These are phyloP conservation scores for Neurospora sp. DNA, from an alignment of 495 filamentous ascomycete species.

Conservation along the genomic window DNA sequence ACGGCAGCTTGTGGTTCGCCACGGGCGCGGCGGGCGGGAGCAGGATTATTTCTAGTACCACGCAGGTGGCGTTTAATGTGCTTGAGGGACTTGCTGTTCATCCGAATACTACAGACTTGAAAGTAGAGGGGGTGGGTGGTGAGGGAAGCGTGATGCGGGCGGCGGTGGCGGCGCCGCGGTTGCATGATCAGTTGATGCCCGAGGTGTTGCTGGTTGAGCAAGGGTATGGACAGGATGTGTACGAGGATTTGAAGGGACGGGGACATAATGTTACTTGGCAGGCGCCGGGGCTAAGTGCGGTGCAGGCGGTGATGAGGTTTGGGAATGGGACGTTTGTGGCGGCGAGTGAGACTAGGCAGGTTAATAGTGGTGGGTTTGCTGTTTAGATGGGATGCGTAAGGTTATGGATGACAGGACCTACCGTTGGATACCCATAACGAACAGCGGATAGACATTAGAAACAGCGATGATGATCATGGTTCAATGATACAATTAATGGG, in stretches of 20 bases:
- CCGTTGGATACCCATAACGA: background rate
- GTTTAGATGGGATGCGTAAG: conserved; percentile 30
- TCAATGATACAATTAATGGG: background rate
- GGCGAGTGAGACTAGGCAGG: conserved; percentile 63
- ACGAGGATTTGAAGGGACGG: conserved; percentile 48
- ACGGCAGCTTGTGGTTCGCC: conserved; percentile 56
- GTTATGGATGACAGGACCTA: background rate
- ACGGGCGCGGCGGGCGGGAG: conserved; percentile 76
- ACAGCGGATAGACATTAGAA: background rate
- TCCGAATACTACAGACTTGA: background rate
- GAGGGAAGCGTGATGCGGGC: conserved; percentile 44
- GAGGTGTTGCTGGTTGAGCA: conserved; percentile 61
- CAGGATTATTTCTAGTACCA: conserved; percentile 77
- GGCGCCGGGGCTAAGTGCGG: conserved; percentile 51
- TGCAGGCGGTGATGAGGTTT: conserved; percentile 58
- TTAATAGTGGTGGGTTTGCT: conserved; percentile 58
- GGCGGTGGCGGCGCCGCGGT: conserved; percentile 53
- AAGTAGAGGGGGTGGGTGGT: background rate
- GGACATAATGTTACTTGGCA: conserved; percentile 72
- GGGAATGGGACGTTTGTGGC: conserved; percentile 56
- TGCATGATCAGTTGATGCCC: conserved; percentile 80
- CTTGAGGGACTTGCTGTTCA: conserved; percentile 37
- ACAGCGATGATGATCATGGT: background rate
- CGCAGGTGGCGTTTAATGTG: conserved; percentile 64
- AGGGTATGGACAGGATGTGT: conserved; percentile 54